A percentile compares a stretch with the other conserved stretches of the same genome.
Conservation (phyloP, 495 filamentous ascomycete species). For the Lepidopterella palustris region DNA sequence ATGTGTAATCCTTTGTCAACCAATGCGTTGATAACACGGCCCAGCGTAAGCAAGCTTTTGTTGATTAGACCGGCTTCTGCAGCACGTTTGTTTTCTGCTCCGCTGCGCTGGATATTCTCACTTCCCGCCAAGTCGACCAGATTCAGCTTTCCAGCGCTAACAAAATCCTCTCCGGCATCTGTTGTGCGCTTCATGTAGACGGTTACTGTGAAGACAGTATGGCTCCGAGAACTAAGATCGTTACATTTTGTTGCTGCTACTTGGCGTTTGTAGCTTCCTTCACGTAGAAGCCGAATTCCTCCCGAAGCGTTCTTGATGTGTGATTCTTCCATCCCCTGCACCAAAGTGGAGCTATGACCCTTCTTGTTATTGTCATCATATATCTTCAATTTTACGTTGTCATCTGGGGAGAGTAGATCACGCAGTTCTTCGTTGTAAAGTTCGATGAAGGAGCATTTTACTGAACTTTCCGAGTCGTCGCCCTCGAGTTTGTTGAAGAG, state of each 20-base stretch:
- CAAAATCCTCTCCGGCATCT: conserved; percentile 80
- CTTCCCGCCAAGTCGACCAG: conserved; percentile 93
- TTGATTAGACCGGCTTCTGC: conserved; percentile 96
- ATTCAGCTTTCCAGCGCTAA: conserved; percentile 93
- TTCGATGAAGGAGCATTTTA: conserved; percentile 98
- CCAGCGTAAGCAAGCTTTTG: conserved; percentile 90
- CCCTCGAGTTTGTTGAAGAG: conserved; percentile 75
- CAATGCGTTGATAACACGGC: conserved; percentile 93
- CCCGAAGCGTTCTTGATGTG: conserved; percentile 79
- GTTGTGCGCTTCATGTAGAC: conserved; percentile 73
- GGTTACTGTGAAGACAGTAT: conserved; percentile 94
- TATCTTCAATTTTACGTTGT: conserved; percentile 83
- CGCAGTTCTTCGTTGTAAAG: conserved; percentile 96
- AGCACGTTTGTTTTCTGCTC: conserved; percentile 95
- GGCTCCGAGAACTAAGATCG: conserved; percentile 89
- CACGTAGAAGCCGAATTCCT: conserved; percentile 81
- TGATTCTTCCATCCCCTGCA: conserved; percentile 96
- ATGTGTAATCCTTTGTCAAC: conserved; percentile 90
- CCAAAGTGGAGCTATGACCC: conserved; percentile 68
- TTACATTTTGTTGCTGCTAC: conserved; percentile 98
- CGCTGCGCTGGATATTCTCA: conserved; percentile 94
- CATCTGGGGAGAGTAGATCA: conserved; percentile 76
- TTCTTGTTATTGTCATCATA: conserved; percentile 85
- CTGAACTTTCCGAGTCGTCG: conserved; percentile 74
- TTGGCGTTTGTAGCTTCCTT: conserved; percentile 86